Conservation (phyloP, 1,139 yeast genomes). For the Nakaseomyces sp. region DNA sequence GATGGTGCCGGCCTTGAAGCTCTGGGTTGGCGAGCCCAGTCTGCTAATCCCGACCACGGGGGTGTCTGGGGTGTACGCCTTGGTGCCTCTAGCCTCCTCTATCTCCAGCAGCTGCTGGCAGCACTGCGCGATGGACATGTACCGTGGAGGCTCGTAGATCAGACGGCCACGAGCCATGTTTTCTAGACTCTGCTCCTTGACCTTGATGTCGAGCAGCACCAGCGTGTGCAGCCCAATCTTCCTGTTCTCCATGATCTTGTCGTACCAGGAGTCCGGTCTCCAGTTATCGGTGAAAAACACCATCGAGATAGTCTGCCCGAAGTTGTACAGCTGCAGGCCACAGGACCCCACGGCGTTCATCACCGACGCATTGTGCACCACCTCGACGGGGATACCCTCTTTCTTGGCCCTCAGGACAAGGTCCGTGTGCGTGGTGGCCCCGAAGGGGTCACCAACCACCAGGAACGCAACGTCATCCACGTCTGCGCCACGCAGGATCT, state of each 20-base stretch:
- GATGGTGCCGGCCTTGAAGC: constrained; percentile 78
- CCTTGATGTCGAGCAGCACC: constrained; percentile 83
- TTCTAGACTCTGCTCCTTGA: constrained; percentile 90
- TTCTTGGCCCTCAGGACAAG: constrained; percentile 85
- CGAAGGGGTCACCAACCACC: constrained; percentile 96
- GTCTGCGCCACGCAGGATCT: constrained; percentile 67
- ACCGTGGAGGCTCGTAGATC: constrained; percentile 93
- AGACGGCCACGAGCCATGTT: constrained; percentile 89
- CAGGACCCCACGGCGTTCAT: constrained; percentile 99
- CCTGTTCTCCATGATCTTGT: constrained; percentile 82
- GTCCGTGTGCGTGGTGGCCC: constrained; percentile 97
- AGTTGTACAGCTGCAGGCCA: constrained; percentile 88
- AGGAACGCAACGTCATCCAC: constrained; percentile 80
- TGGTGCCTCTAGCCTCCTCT: constrained; percentile 64
- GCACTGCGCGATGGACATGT: constrained; percentile 87
- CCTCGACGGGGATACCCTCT: constrained; percentile 64
- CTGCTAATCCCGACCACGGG: constrained; percentile 93
- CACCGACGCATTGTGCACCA: constrained; percentile 90
- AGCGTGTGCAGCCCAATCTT: constrained; percentile 85
- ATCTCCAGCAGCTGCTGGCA: constrained; percentile 80
- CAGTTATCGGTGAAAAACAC: constrained; percentile 92
- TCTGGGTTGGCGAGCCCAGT: constrained; percentile 77
- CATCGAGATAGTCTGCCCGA: constrained; percentile 92
- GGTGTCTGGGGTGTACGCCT: constrained; percentile 74
- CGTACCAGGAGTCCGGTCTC: constrained; percentile 94